Base-by-base conservation (phyloP, 2,329 filamentous ascomycete genomes). In the Aotearoamyces nothofagi region DNA sequence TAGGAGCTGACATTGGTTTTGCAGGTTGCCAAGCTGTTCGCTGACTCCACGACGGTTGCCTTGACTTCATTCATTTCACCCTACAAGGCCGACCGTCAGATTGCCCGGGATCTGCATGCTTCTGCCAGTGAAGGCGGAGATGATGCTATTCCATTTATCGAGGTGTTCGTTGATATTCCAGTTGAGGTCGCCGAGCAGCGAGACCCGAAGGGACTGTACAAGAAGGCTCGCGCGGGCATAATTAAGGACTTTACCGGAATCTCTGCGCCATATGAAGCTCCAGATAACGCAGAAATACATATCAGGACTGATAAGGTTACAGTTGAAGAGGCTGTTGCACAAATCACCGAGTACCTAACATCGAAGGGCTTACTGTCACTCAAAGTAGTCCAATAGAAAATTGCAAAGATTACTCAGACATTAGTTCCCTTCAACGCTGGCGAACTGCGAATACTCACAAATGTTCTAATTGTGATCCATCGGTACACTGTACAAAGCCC, bases 221-320 rank as follows among this genome's bases (percentile, higher is more conserved):
- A 93, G 68, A 93, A 93, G 70, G 90, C 90, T 9, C 66, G 87
- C 24, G 77, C 80, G 29, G 90, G 90, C 24, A 74, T 92, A 54
- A 96, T 96, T 57, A 90, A 92, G 57, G 83, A 96, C 43, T 98
- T 98, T 53, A 98, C 90, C 2, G 90, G 90, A 32, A 83, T 96
- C 47, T 86, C 78, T 41, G 84, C 87, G 16, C 90, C 90, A 2
- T 98, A 98, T 53, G 90, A 98, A 68, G 81, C 73, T 36, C 90
- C 90, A 4, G 61, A 76, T 52, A 72, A 73, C 33, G 70, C 90
- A 1, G 90, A 98, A 63, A 79, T 98, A 42, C 76, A 78, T 42
- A 81, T 98, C 50, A 68, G 71, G 57, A 92, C 80, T 25, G 72
- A 83, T 47, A 66, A 87, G 62, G 70, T 74, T 47, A 78, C 72